Base-by-base conservation (phyloP, 495 filamentous ascomycete genomes). In the Glarea lozoyensis region DNA sequence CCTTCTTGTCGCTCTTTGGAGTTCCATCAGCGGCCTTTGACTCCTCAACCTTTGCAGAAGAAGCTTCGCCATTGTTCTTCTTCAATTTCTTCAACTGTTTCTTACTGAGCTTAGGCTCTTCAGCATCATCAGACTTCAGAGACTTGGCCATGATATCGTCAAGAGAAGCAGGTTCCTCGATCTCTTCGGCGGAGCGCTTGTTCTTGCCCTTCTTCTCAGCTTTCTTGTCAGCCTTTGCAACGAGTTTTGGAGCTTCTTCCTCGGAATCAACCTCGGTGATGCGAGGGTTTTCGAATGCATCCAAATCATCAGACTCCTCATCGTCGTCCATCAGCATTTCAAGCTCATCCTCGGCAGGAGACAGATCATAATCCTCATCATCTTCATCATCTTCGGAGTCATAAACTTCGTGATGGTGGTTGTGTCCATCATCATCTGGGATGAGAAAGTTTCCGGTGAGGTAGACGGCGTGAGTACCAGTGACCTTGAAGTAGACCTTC, bases 31-130 rank as follows among this genome's bases (percentile, higher is more conserved):
- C 32, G 33, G 68, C 63, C 48, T 78, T 75, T 9, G 67, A 63
- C 46, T 77, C 76, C 50, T 78, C 70, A 22, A 59, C 45, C 60
- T 81, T 76, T 34, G 67, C 69, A 36, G 68, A 60, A 45, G 81
- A 73, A 34, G 90, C 79, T 49, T 94, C 80, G 35, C 90, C 90
- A 58, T 89, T 82, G 70, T 94, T 96, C 70, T 92, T 93, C 82
- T 97, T 97, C 16, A 94, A 73, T 75, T 96, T 99, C 79, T 99
- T 97, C 55, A 81, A 79, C 63, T 98, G 86, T 71, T 95, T 97
- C 77, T 97, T 95, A 74, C 79, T 90, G 40, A 93, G 54, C 47
- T 57, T 57, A 16, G 43, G 46, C 34, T 57, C 50, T 20, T 50
- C 50, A 35, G 62, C 51, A 30, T 53, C 42, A 37, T 64, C 58